Evolutionary conservation across 345 rosid species (phyloP), one percentile per base, ranked within the genome.

Genomic region (Populus tremula): DNA sequence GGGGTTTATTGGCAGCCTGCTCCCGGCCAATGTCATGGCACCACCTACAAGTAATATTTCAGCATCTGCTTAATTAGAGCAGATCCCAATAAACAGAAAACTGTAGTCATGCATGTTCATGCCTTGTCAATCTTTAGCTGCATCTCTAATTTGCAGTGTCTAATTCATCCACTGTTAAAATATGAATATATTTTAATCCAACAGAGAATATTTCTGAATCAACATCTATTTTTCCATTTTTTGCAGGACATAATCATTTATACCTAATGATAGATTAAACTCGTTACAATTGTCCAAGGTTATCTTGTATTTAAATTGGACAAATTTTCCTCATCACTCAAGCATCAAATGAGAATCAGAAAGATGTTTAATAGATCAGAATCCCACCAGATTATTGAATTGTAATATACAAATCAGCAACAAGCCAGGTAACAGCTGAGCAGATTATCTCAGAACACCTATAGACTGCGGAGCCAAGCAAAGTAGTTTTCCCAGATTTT

Each of bases 1-100:
- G 86, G 41, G 86, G 83, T 73, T 80, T 83, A 72, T 80, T 80
- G 61, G 86, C 83, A 64, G 86, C 86, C 71, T 83, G 81, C 62
- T 83, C 86, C 23, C 83, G 69, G 41, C 86, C 86, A 77, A 83
- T 79, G 72, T 83, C 86, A 65, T 83, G 93, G 87, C 94, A 92
- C 97, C 97, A 92, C 92, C 94, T 92, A 78, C 27, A 82, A 49
- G 67, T 49, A 63, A 69, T 65, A 79, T 76, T 2, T 72, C 71
- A 77, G 67, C 49, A 70, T 71, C 31, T 35, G 47, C 61, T 71
- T 79, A 81, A 74, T 20, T 6, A 21, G 23, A 54, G 61, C 8
- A 6, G 23, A 54, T 20, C 23, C 61, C 23, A 6, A 2, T 21
- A 7, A 21, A 54, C 2, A 53, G n/a, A 14, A 54, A 8, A 21